Conservation (phyloP, 2,329 filamentous ascomycete species). For the Trichophyton benhamiae region DNA sequence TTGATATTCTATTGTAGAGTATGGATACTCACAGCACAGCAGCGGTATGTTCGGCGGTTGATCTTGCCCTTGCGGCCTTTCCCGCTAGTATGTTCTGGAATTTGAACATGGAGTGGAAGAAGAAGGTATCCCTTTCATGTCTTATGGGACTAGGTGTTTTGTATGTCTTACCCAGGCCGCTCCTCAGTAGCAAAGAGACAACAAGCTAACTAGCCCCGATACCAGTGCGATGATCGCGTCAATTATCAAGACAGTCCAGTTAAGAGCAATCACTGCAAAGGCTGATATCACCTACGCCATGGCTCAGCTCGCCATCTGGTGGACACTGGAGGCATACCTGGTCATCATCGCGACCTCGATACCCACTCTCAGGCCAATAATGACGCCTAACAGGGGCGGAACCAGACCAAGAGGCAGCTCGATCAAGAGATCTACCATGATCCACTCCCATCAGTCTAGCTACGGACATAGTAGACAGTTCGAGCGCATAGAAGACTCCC, state of each 20-base stretch:
- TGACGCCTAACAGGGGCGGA: not conserved
- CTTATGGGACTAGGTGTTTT: constrained; percentile 10
- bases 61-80: constrained; percentile 11
- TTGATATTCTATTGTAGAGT: not conserved
- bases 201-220: not conserved
- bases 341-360: constrained; percentile 13
- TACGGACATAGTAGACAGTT: not conserved
- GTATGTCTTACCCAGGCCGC: not conserved
- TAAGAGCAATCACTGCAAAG: constrained; percentile 5
- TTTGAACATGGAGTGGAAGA: constrained; percentile 6
- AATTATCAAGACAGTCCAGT: constrained; percentile 8
- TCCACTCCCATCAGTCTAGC: not conserved
- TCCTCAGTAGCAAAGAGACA: not conserved
- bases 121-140: constrained; percentile 9
- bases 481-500: not conserved
- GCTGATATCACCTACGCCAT: constrained; percentile 10
- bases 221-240: constrained; percentile 9
- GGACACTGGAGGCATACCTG: constrained; percentile 10
- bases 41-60: constrained; percentile 11
- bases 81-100: constrained; percentile 12
- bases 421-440: not conserved
- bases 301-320: constrained; percentile 6
- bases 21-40: not conserved
- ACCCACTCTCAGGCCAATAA: constrained; percentile 8
- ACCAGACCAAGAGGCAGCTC: not conserved